Evolutionary conservation across 1,284 basidiomycete species (phyloP).

Genomic region (Anthracocystis setariae): DNA sequence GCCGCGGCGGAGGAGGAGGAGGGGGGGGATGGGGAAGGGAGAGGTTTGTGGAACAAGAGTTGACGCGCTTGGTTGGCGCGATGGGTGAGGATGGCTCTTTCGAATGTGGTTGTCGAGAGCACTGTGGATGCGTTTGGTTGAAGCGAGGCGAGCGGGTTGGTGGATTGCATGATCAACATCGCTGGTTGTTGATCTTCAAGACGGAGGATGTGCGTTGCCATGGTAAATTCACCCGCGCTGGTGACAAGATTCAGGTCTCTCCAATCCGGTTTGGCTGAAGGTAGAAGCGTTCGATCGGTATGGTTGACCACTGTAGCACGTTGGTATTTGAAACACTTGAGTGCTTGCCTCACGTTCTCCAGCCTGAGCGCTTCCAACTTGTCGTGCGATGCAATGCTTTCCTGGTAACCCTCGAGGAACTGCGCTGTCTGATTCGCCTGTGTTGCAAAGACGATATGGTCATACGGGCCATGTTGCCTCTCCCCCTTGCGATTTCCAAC

Average conservation of each 20-base stretch:
- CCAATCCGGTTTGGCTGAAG: conserved; percentile 34
- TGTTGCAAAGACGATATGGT: conserved; percentile 64
- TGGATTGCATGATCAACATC: conserved; percentile 57
- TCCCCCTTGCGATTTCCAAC: conserved; percentile 1
- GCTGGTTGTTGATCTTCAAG: neutral
- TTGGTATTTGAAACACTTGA: conserved; percentile 40
- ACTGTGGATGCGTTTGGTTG: conserved; percentile 23
- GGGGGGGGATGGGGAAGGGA: conserved; percentile 7
- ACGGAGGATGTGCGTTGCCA: conserved; percentile 59
- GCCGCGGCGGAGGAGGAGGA: neutral
- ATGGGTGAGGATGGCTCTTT: conserved; percentile 52
- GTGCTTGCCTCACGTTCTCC: conserved; percentile 5
- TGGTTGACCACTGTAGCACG: conserved; percentile 53
- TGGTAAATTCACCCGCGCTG: conserved; percentile 29
- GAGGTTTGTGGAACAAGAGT: neutral
- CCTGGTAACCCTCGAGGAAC: conserved; percentile 38
- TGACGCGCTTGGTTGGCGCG: conserved; percentile 13
- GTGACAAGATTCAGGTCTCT: conserved; percentile 57
- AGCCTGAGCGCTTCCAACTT: conserved; percentile 11
- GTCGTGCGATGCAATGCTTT: neutral
- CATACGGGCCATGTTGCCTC: conserved; percentile 42
- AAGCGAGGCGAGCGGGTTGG: conserved; percentile 52
- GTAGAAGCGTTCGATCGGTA: conserved; percentile 45
- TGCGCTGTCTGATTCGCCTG: conserved; percentile 59
- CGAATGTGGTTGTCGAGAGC: conserved; percentile 47